Percentiles rank a stretch among this genome's conserved stretches.
Conservation (phyloP, 2,329 filamentous ascomycete species). For the Elsinoe fawcettii region DNA sequence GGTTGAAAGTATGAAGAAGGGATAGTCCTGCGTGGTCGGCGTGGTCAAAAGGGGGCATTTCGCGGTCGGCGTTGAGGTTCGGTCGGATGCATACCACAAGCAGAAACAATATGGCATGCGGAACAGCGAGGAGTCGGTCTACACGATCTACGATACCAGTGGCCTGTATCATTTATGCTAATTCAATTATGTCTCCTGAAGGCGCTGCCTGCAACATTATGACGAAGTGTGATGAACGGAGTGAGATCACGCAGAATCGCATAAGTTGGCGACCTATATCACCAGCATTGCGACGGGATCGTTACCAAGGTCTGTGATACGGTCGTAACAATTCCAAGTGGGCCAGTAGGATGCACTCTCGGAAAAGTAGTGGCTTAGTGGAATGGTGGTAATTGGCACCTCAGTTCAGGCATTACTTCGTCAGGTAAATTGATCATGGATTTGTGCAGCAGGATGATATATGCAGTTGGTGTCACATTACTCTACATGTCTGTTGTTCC, state of each 20-base stretch:
- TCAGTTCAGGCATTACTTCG: no score
- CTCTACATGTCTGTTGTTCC: background rate
- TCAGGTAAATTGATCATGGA: no score
- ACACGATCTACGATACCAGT: background rate
- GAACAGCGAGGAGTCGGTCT: background rate
- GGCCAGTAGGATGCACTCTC: no score
- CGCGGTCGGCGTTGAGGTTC: background rate
- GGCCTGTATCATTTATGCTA: background rate
- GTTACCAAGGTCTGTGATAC: no score
- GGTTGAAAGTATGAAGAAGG: conserved; percentile 40
- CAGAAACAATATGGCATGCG: background rate
- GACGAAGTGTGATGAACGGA: background rate
- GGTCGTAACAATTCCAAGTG: no score
- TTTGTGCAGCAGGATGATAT: no score
- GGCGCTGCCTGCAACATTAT: background rate
- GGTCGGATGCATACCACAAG: background rate
- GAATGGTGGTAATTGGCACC: no score
- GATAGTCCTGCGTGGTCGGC: background rate
- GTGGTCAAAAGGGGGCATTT: background rate
- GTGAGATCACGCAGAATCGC: no score
- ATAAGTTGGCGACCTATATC: no score
- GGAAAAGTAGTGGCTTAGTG: no score
- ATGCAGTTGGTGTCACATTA: background rate
- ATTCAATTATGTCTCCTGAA: background rate
- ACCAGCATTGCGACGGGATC: no score